These are phyloP conservation scores for Fusarium newnesense DNA, from an alignment of 2,329 filamentous ascomycete species.

Conservation along the genomic window DNA sequence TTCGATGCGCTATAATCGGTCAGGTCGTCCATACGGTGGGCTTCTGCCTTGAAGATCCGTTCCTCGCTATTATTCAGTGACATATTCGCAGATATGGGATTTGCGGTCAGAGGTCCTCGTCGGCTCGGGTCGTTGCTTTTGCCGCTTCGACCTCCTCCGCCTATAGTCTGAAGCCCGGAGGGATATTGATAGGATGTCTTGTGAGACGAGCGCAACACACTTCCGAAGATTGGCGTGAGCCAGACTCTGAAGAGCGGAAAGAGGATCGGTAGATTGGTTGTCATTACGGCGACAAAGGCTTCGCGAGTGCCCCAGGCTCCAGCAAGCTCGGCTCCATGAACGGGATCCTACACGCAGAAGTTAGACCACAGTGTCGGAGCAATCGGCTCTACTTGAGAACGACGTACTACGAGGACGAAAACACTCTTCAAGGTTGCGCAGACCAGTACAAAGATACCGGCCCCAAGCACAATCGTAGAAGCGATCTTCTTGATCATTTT, in stretches of 20 bases:
- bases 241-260: constrained; percentile 56
- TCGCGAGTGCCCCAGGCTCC: constrained; percentile 54
- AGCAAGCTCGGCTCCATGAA: constrained; percentile 51
- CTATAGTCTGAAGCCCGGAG: constrained; percentile 53
- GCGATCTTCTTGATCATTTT: constrained; percentile 51
- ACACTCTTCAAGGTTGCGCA: constrained; percentile 52
- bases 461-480: constrained; percentile 50
- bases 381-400: neutral
- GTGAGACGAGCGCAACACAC: constrained; percentile 47
- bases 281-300: constrained; percentile 54
- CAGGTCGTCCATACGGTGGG: constrained; percentile 48
- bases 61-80: constrained; percentile 53
- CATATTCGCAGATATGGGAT: constrained; percentile 50
- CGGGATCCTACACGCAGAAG: constrained; percentile 45
- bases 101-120: constrained; percentile 46
- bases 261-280: constrained; percentile 54
- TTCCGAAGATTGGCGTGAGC: constrained; percentile 48
- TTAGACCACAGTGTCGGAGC: rapidly evolving
- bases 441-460: constrained; percentile 53
- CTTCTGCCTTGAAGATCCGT: constrained; percentile 56
- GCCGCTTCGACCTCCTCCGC: constrained; percentile 48
- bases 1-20: constrained; percentile 29
- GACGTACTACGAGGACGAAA: constrained; percentile 51
- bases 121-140: constrained; percentile 45
- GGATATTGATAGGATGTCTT: constrained; percentile 52